Base-by-base conservation (phyloP, 2,329 filamentous ascomycete species). In the Xylaria sp. region DNA sequence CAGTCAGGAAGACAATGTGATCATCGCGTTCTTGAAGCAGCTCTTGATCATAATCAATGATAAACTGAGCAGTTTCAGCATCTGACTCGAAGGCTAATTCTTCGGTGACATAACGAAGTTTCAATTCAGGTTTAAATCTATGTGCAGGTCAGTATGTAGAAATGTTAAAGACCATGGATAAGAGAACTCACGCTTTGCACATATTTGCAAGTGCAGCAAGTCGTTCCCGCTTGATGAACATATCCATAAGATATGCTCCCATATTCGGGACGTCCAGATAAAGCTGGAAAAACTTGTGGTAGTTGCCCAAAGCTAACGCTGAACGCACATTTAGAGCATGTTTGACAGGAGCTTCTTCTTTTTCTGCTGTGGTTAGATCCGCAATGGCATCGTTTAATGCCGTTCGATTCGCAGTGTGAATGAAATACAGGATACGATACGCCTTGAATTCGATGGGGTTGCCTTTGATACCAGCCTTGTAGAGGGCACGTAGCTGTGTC, bases 361-460 rank as follows among this genome's bases (percentile, higher is more conserved):
- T 98, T 85, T 98, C 96, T 94, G 93, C 90, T 88, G 91, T 84
- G 83, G 95, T 98, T 96, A 99, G 92, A 92, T 98, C 95, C 88
- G 94, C 94, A 86, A 99, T 89, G 80, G 95, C 91, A 87, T 98
- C 94, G 88, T 98, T 98, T 88, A 99, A 92, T 83, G 95, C 94
- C 83, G 93, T 94, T 84, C 94, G 94, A 85, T 98, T 99, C 87
- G 94, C 94, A 78, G 96, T 98, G 83, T 98, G 94, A 83, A 99
- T 96, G 86, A 97, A 97, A 89, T 99, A 99, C 80, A 99, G 88
- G 84, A 99, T 98, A 89, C 96, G 95, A 87, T 99, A 99, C 73
- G 95, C 96, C 89, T 96, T 96, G 84, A 99, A 99, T 83, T 99
- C 96, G 84, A 93, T 91, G 79, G 93, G 90, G 82, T 94, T 94